Evolutionary conservation across 768 basidiomycete genomes (phyloP).

Genomic region (Auricularia cornea): DNA sequence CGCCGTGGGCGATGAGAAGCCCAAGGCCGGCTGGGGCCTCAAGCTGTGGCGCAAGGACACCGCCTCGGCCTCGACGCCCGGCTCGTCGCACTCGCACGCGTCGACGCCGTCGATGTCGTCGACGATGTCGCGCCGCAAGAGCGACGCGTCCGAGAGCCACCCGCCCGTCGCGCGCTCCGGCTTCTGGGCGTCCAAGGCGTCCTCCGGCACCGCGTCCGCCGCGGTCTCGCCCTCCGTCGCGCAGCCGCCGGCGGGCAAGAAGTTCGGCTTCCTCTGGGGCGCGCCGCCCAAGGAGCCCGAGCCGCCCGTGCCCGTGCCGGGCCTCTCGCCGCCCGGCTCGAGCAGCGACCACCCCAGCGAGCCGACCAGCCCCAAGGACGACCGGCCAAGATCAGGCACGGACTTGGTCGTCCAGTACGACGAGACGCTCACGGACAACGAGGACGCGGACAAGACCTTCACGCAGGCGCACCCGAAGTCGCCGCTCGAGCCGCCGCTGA

Average conservation of each 20-base stretch:
- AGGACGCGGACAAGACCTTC: neutral
- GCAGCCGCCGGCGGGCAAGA: neutral
- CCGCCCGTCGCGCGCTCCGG: neutral
- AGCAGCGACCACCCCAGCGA: neutral
- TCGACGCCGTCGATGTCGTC: slow-evolving; percentile 6
- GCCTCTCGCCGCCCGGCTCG: neutral
- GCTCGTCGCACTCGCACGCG: neutral
- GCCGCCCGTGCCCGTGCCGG: neutral
- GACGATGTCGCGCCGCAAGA: neutral
- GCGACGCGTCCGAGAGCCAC: neutral
- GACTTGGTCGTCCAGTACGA: neutral
- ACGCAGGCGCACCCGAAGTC: neutral
- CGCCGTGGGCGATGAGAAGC: slow-evolving; percentile 3
- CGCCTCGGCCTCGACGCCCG: neutral
- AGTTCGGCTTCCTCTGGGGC: slow-evolving; percentile 1
- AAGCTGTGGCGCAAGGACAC: slow-evolving; percentile 10
- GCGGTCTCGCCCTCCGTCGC: neutral
- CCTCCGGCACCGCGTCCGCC: neutral
- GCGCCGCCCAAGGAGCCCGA: neutral
- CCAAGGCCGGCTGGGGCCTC: slow-evolving; percentile 9
- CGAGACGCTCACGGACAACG: neutral
- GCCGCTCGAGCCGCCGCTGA: too few relatives aligned
- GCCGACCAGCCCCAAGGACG: neutral
- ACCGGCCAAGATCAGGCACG: neutral
- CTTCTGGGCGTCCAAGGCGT: slow-evolving; percentile 1